Evolutionary conservation across 305 asterid genomes (phyloP), one percentile per base, ranked within the genome.

Genomic region (Solanum hybrid): DNA sequence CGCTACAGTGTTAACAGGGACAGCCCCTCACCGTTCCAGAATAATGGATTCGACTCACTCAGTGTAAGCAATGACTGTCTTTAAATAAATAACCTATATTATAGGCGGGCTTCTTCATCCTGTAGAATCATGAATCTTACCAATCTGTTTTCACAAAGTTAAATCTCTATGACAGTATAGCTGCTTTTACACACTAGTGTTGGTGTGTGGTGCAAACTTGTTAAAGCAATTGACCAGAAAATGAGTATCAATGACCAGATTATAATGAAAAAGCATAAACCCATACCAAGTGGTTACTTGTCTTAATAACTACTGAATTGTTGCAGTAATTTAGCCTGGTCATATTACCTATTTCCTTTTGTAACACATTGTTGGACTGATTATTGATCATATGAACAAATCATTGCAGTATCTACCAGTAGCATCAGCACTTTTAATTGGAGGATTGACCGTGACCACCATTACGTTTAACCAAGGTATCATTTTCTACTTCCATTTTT

Each of bases 351-450:
- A 24, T 87, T 90, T 86, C 28, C 20, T 37, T 39, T 14, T 67
- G 26, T 73, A 29, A 22, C 88, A 31, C 76, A 51, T 51, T 57
- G 20, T 84, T 51, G 61, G 75, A 57, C 76, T 31, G 74, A 29
- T 61, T 84, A 84, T 84, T 33, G 76, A 33, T 20, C 46, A 84
- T 31, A 31, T 51, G 74, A 80, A 88, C 86, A 73, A 46, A 69
- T 81, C 89, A 80, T 91, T 93, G 94, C 97, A 97, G 99, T 97
- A 96, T 91, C 96, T 98, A 87, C 99, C 99, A 0, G 97, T 98
- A 69, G 99, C 99, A 93, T 98, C 99, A 87, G 99, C 98, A 91
- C 91, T 98, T 89, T 94, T 97, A 28, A 88, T 98, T 84, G 99
- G 99, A 88, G 99, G 99, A 78, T 92, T 97, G 92, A 96, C 99